Evolutionary conservation across 495 filamentous ascomycete genomes (phyloP), one percentile per base, ranked within the genome.

Genomic region (Margaritispora aquatica): DNA sequence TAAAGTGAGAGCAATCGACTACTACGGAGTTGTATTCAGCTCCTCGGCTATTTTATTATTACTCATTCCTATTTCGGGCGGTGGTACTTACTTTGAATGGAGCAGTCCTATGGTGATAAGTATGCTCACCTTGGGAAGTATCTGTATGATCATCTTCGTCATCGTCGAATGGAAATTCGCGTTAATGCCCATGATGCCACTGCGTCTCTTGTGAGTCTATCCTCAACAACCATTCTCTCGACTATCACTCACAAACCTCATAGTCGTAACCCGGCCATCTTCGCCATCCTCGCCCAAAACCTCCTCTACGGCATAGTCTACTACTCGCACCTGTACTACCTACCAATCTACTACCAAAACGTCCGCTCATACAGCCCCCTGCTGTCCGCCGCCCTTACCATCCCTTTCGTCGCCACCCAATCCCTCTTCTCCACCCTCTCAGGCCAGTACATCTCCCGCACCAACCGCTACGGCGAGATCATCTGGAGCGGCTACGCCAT

Each of bases 21-120:
- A 77, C 59, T 77, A 65, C 15, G 83, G 82, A 7, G 63, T 80
- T 7, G 41, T 80, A 8, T 70, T 76, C 1, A 80, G 76, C 7
- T 78, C 77, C 0, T 73, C 77, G 29, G 80, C 75, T 0, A 75
- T 85, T 27, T 75, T 85, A 22, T 77, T 84, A 52, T 50, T 84
- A 20, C 70, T 86, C 47, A 84, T 86, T 59, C 83, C 84, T 17
- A 78, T 87, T 26, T 85, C 82, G 13, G 84, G 82, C 3, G 83
- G 81, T 23, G 84, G 84, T 0, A 78, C 77, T 3, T 81, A 80
- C 55, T 86, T 84, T 58, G 65, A 74, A 4, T 87, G 83, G 84
- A 63, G 78, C 51, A 84, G 82, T 1, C 70, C 81, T 0, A 74
- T 86, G 72, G 77, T 86, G 2, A 85, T 88, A 29, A 76, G 76